Evolutionary conservation across 495 filamentous ascomycete species (phyloP).

Genomic region (Opeltia flavorubescens): DNA sequence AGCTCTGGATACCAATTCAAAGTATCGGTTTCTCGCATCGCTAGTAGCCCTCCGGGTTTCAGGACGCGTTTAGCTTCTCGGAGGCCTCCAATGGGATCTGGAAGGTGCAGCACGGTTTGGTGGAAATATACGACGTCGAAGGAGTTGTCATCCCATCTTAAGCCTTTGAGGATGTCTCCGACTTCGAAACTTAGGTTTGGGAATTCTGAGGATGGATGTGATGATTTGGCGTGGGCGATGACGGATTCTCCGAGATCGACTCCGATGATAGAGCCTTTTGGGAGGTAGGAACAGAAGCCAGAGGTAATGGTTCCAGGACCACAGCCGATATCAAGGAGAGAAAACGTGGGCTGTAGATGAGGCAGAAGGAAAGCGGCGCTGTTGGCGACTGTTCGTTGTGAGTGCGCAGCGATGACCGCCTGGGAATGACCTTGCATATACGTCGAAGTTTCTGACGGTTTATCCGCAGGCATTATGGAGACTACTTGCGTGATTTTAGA

Average conservation of each 20-base stretch:
- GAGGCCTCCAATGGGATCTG: slow-evolving; percentile 26
- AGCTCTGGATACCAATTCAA: slow-evolving; percentile 34
- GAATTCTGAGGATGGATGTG: not conserved
- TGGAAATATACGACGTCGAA: slow-evolving; percentile 45
- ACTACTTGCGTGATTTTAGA: too few relatives aligned
- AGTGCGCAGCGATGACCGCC: slow-evolving; percentile 35
- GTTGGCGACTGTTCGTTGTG: slow-evolving; percentile 36
- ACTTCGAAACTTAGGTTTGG: slow-evolving; percentile 25
- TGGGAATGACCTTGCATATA: slow-evolving; percentile 37
- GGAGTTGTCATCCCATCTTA: slow-evolving; percentile 25
- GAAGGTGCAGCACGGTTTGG: slow-evolving; percentile 40
- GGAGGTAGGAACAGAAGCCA: slow-evolving; percentile 32
- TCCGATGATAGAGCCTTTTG: slow-evolving; percentile 31
- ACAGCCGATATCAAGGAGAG: slow-evolving; percentile 45
- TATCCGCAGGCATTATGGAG: too few relatives aligned
- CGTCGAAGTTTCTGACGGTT: too few relatives aligned
- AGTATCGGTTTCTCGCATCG: slow-evolving; percentile 32
- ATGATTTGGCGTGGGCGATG: slow-evolving; percentile 24
- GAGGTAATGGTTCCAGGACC: slow-evolving; percentile 44
- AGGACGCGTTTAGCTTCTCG: slow-evolving; percentile 35
- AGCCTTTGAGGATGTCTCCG: slow-evolving; percentile 31
- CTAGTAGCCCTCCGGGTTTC: slow-evolving; percentile 38
- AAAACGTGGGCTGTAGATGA: slow-evolving; percentile 29
- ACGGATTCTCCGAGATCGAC: slow-evolving; percentile 24
- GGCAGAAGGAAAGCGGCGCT: slow-evolving; percentile 37